These are phyloP conservation scores for Acanthamoeba healyi DNA, from an alignment of 208 protist genomes.

Conservation along the genomic window DNA sequence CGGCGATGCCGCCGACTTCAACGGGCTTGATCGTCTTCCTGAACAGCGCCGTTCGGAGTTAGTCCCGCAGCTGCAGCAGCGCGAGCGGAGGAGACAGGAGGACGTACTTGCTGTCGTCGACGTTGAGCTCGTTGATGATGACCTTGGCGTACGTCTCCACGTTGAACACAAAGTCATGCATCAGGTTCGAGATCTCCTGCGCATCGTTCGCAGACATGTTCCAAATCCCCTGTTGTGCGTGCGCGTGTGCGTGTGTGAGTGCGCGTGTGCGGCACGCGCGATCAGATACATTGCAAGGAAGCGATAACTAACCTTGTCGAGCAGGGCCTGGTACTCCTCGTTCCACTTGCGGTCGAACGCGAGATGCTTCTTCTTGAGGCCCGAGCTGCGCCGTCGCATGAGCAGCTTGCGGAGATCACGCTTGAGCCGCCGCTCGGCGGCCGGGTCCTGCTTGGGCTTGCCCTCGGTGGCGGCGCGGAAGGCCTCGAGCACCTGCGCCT, in stretches of 20 bases:
- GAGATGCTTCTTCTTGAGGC: constrained; percentile 23
- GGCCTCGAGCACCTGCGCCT: neutral
- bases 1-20: constrained; percentile 43
- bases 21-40: constrained; percentile 70
- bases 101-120: constrained; percentile 3
- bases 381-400: neutral
- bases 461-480: neutral
- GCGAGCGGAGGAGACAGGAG: neutral
- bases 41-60: too few relatives aligned
- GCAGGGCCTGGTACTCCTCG: constrained; percentile 24
- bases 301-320: neutral
- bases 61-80: too few relatives aligned
- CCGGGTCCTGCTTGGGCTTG: constrained; percentile 31
- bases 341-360: constrained; percentile 30
- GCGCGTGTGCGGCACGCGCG: too few relatives aligned
- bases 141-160: constrained; percentile 64
- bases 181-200: constrained; percentile 7
- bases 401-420: constrained; percentile 7
- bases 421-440: neutral
- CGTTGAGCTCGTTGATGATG: constrained; percentile 18
- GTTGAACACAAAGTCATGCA: constrained; percentile 70
- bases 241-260: neutral
- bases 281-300: too few relatives aligned
- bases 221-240: neutral
- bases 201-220: neutral